A percentile compares a stretch with the other conserved stretches of the same genome.
Evolutionary conservation across 2,329 filamentous ascomycete species (phyloP).

Genomic region (Clarireedia homoeocarpa): DNA sequence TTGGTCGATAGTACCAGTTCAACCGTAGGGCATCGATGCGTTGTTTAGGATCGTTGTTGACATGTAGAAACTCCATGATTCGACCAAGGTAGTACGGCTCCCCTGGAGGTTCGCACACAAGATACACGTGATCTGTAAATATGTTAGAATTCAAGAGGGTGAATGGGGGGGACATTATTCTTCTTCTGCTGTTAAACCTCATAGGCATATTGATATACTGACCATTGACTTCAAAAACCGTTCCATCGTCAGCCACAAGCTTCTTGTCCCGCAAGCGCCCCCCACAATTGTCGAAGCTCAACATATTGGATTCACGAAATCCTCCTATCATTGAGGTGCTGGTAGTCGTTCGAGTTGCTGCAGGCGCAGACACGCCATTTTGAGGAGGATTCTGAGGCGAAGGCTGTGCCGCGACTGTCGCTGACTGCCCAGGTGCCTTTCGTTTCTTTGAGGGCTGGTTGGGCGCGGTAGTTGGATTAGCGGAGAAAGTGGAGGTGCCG

Average conservation of each 20-base stretch:
- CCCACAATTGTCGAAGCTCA: conserved; percentile 72
- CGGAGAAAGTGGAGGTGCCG: conserved; percentile 50
- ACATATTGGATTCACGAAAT: conserved; percentile 67
- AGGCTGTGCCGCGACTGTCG: conserved; percentile 14
- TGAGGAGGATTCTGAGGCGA: conserved; percentile 4
- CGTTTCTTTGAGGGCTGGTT: conserved; percentile 66
- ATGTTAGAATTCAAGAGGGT: conserved; percentile 13
- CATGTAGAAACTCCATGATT: conserved; percentile 95
- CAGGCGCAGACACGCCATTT: conserved; percentile 8
- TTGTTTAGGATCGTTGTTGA: conserved; percentile 62
- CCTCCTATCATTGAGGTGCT: conserved; percentile 12
- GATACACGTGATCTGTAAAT: conserved; percentile 72
- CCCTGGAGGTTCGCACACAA: conserved; percentile 93
- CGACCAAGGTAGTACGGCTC: conserved; percentile 96
- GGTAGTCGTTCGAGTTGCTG: conserved; percentile 16
- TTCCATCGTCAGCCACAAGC: conserved; percentile 86
- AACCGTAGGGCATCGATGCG: conserved; percentile 83
- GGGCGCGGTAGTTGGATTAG: conserved; percentile 33
- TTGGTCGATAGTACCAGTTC: conserved; percentile 97
- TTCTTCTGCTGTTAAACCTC: background rate
- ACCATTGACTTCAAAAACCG: conserved; percentile 79
- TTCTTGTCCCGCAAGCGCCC: conserved; percentile 65
- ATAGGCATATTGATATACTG: conserved; percentile 32
- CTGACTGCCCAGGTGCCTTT: conserved; percentile 51
- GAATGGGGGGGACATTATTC: conserved; percentile 8